A percentile compares a stretch with the other conserved stretches of the same genome.
phyloP scores from a whole-genome alignment of 805 yeast genomes.

The Saccharomycopsis fodiens region DNA sequence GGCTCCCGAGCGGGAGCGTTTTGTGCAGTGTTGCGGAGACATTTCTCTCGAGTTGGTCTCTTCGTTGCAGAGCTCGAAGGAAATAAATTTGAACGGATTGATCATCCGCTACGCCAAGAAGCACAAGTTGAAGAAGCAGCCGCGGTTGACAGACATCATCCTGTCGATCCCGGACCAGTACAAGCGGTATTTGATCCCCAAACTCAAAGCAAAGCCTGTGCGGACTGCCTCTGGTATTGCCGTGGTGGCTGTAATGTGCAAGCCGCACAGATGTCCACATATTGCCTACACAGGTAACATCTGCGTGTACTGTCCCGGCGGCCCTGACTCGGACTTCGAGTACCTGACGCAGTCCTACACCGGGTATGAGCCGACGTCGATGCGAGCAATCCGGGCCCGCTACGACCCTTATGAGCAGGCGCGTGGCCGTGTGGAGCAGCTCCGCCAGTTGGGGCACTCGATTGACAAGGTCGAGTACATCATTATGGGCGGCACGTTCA shows the following conservation, averaged over 20 bases:
- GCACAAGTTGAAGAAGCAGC: slow-evolving; percentile 86
- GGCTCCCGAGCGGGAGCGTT: slow-evolving; percentile 90
- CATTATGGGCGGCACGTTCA: slow-evolving; percentile 98
- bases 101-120: slow-evolving; percentile 81
- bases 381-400: slow-evolving; percentile 98
- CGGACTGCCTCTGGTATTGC: slow-evolving; percentile 98
- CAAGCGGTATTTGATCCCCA: slow-evolving; percentile 84
- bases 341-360: slow-evolving; percentile 97
- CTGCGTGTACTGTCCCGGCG: slow-evolving; percentile 98
- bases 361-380: slow-evolving; percentile 97
- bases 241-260: slow-evolving; percentile 98
- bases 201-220: slow-evolving; percentile 96
- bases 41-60: slow-evolving; percentile 79
- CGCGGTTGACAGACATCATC: slow-evolving; percentile 90
- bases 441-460: slow-evolving; percentile 90
- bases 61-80: slow-evolving; percentile 64
- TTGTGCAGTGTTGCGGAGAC: slow-evolving; percentile 87
- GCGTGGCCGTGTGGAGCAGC: slow-evolving; percentile 92
- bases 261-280: slow-evolving; percentile 98
- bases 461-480: slow-evolving; percentile 97
- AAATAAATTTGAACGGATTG: slow-evolving; percentile 84
- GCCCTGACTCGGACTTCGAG: slow-evolving; percentile 97
- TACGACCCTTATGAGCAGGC: slow-evolving; percentile 99
- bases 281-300: slow-evolving; percentile 98
- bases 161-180: slow-evolving; percentile 94